Base-by-base conservation (phyloP, 148 eudicot genomes). In the Rheum nobile region DNA sequence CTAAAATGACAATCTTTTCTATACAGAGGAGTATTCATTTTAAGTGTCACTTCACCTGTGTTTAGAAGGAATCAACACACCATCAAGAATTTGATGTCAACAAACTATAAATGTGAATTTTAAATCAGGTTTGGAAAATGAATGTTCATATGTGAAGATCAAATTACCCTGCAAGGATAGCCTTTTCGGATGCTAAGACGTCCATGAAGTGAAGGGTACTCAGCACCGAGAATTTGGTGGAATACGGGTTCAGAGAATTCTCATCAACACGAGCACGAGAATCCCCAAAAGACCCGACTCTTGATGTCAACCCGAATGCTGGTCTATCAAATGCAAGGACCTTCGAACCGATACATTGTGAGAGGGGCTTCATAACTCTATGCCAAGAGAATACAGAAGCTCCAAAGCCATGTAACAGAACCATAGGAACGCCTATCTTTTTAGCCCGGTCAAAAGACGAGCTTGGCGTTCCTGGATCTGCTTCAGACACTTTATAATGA, bases 291-390 rank as follows among this genome's bases (percentile, higher is more conserved):
- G 74, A 72, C 68, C 83, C 76, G 75, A 84, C 88, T 78, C 98
- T 88, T 47, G 97, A 85, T 48, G 98, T 91, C 87, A 94, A 77
- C 24, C 97, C 98, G 82, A 91, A 94, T 39, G 98, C 98, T 6
- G 98, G 98, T 84, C 98, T 94, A 84, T 94, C 97, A 77, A 89
- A 94, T 43, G 97, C 96, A 75, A 91, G 86, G 79, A 88, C 93
- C 81, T 87, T 91, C 71, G 91, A 85, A 37, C 89, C 82, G 59
- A 71, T 72, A 74, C 81, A 71, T 28, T 73, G 80, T 0, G 96
- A 89, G 74, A 94, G 84, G 57, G 85, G 90, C 82, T 88, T 89
- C 89, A 89, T 89, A 77, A 87, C 93, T 74, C 87, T 84, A 77
- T 81, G 84, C 97, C 98, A 94, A 52, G 97, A 91, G 78, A 91